Evolutionary conservation across 2,329 filamentous ascomycete genomes (phyloP).

Genomic region (Cordyceps militaris): DNA sequence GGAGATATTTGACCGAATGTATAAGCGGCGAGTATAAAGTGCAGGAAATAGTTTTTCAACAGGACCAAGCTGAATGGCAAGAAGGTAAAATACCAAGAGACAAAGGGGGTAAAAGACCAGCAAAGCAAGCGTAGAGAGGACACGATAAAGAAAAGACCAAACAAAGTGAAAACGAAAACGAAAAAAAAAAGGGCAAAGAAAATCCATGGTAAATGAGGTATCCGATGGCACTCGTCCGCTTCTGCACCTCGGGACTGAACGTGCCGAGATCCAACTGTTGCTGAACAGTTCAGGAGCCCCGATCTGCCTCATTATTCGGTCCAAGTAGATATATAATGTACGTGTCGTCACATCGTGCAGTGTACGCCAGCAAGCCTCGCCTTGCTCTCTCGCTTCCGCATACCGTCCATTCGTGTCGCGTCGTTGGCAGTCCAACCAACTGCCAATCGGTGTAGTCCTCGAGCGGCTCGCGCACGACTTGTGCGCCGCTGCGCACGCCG

Average conservation of each 20-base stretch:
- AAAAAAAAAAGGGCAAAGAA: slow-evolving; percentile 1
- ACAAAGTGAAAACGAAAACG: neutral
- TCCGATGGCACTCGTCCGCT: slow-evolving; percentile 30
- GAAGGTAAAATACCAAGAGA: slow-evolving; percentile 15
- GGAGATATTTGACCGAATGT: slow-evolving; percentile 11
- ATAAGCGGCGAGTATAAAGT: slow-evolving; percentile 28
- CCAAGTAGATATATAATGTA: slow-evolving; percentile 22
- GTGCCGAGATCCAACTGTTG: slow-evolving; percentile 3
- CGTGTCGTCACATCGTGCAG: slow-evolving; percentile 35
- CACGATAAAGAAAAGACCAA: neutral
- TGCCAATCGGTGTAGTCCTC: slow-evolving; percentile 1
- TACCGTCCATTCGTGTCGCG: slow-evolving; percentile 6
- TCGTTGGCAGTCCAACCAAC: neutral
- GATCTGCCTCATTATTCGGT: slow-evolving; percentile 12
- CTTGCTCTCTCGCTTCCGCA: slow-evolving; percentile 7
- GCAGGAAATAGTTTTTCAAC: slow-evolving; percentile 24
- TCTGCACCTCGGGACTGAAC: neutral
- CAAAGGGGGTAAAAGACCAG: neutral
- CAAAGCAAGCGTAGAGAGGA: neutral
- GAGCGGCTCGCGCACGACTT: neutral
- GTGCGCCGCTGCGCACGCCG: slow-evolving; percentile 2
- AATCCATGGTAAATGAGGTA: slow-evolving; percentile 24
- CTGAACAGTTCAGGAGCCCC: neutral
- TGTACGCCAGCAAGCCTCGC: slow-evolving; percentile 29
- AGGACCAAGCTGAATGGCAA: slow-evolving; percentile 17